These are phyloP conservation scores for Fusarium zealandicum DNA, from an alignment of 2,329 filamentous ascomycete genomes.

Conservation along the genomic window DNA sequence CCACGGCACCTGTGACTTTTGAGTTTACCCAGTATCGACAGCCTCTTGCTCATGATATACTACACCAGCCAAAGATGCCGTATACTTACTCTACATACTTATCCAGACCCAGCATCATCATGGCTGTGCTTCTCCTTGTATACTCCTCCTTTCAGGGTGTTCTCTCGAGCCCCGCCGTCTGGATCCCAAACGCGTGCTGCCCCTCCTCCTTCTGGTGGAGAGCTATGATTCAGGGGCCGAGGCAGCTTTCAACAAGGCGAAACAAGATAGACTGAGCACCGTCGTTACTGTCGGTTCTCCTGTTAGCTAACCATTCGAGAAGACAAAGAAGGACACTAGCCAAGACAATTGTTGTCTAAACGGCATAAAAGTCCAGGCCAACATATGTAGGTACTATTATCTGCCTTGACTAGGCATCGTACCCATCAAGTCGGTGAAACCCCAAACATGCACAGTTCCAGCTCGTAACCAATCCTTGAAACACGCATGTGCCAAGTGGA, in stretches of 20 bases:
- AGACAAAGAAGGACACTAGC: too few species aligned
- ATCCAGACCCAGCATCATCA: background rate
- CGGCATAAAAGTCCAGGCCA: background rate
- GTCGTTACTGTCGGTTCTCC: background rate
- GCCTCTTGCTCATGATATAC: background rate
- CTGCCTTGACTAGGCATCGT: background rate
- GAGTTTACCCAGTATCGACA: too few species aligned
- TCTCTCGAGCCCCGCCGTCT: constrained; percentile 23
- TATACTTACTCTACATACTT: background rate
- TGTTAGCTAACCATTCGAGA: background rate
- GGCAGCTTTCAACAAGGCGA: constrained; percentile 2
- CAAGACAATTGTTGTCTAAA: too few species aligned
- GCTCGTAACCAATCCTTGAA: constrained; percentile 4
- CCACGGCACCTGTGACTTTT: too few species aligned
- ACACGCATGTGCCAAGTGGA: constrained; percentile 1
- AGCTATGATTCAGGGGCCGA: constrained; percentile 21
- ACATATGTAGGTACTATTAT: too few species aligned
- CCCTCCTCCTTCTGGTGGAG: constrained; percentile 26
- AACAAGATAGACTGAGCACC: background rate
- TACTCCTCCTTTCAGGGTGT: constrained; percentile 12
- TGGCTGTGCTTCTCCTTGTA: constrained; percentile 1
- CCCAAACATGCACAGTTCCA: background rate
- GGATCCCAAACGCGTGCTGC: constrained; percentile 21
- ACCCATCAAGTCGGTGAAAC: background rate
- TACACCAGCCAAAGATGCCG: background rate